A percentile compares a stretch with the other conserved stretches of the same genome.
Evolutionary conservation across 2,329 filamentous ascomycete species (phyloP).

Genomic region (Botryosphaeria agaves): DNA sequence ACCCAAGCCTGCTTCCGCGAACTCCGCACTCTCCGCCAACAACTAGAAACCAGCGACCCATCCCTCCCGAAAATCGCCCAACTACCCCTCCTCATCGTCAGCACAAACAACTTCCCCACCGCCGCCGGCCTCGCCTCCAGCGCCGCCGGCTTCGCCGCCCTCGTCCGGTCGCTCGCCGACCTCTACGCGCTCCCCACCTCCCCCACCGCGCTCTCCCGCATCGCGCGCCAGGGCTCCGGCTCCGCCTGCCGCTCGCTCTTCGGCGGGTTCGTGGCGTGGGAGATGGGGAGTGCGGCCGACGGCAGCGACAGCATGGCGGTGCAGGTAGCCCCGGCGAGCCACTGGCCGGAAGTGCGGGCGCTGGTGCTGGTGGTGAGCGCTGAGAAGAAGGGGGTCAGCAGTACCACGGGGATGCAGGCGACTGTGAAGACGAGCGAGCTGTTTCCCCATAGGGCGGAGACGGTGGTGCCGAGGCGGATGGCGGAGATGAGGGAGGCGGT

Average conservation of each 20-base stretch:
- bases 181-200: slow-evolving; percentile 73
- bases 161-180: slow-evolving; percentile 74
- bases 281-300: slow-evolving; percentile 57
- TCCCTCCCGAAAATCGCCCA: slow-evolving; percentile 68
- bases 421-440: slow-evolving; percentile 84
- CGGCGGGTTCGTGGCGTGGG: slow-evolving; percentile 92
- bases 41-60: slow-evolving; percentile 54
- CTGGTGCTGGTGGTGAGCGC: slow-evolving; percentile 81
- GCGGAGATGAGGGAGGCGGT: slow-evolving; percentile 70
- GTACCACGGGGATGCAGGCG: slow-evolving; percentile 90
- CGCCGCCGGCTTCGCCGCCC: slow-evolving; percentile 48
- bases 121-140: slow-evolving; percentile 65
- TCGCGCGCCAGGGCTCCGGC: slow-evolving; percentile 86
- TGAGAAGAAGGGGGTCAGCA: slow-evolving; percentile 89
- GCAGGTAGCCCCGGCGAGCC: slow-evolving; percentile 68
- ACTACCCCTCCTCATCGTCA: slow-evolving; percentile 69
- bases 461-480: slow-evolving; percentile 74
- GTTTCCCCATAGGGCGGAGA: slow-evolving; percentile 57
- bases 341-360: slow-evolving; percentile 94
- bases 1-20: slow-evolving; percentile 91
- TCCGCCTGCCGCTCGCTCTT: slow-evolving; percentile 88
- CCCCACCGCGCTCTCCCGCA: slow-evolving; percentile 67
- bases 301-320: slow-evolving; percentile 79
- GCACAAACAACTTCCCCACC: slow-evolving; percentile 98
- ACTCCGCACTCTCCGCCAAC: slow-evolving; percentile 58